Base-by-base conservation (phyloP, 148 eudicot genomes). In the Pharnaceum exiguum region DNA sequence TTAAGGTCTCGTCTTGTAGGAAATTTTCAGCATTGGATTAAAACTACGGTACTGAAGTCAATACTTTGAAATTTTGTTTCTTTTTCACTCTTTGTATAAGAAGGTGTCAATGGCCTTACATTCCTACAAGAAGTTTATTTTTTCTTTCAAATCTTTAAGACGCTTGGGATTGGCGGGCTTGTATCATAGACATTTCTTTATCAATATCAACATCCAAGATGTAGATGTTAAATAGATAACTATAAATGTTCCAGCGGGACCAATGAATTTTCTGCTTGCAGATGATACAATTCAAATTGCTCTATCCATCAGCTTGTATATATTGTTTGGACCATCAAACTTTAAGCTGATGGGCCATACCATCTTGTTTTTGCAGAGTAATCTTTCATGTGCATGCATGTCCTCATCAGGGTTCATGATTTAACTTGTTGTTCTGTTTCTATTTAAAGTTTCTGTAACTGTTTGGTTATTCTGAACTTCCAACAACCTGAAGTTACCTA, bases 171-270 rank as follows among this genome's bases (percentile, higher is more conserved):
- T 26, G 42, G 43, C 28, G 16, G 27, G 33, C 15, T 46, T 2
- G 43, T 24, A 35, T 17, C 10, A 31, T 32, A 22, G 37, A 19
- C 26, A 21, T 42, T 51, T 67, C 35, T 55, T 29, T 29, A 26
- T 61, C 49, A 61, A 19, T 22, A 22, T 54, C 72, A 54, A n/a
- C n/a, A n/a, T n/a, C n/a, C n/a, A n/a, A 8, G 39, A 9, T 46
- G 45, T 52, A 40, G 37, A 48, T 37, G 16, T 30, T 31, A 11
- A 30, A 13, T 26, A 51, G 19, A 40, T 52, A 23, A 25, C 28
- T 21, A 24, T 10, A 27, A 42, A 23, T 7, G 3, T 24, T 29
- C 24, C 30, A 30, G 43, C 10, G 44, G 58, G 46, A 28, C 44
- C 44, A 49, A 28, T 37, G 29, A 39, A 66, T 50, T 29, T 51